Conservation (phyloP, 78 protist species). For the Dictyostelium brefeldianum region DNA sequence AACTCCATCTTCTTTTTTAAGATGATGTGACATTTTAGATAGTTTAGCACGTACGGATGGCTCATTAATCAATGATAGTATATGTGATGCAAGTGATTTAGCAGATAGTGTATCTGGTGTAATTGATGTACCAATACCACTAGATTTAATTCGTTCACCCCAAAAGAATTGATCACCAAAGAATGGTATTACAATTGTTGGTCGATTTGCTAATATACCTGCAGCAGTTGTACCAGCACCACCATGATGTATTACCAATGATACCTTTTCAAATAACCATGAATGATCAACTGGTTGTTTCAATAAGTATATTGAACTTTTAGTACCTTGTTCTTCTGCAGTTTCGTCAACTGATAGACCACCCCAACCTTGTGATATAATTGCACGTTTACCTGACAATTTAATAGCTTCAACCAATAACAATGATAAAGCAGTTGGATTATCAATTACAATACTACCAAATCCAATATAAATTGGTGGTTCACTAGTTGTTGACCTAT, state of each 20-base stretch:
- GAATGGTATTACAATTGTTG: constrained; percentile 86
- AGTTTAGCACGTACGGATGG: not conserved
- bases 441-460: constrained; percentile 75
- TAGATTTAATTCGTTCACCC: constrained; percentile 68
- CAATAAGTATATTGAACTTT: constrained; percentile 1
- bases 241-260: constrained; percentile 89
- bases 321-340: not conserved
- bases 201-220: constrained; percentile 76
- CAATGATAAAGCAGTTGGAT: constrained; percentile 67
- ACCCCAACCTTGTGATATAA: constrained; percentile 81
- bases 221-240: constrained; percentile 93
- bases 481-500: not conserved
- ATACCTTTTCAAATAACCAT: constrained; percentile 82
- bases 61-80: not conserved
- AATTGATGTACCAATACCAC: constrained; percentile 55
- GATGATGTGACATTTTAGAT: not conserved
- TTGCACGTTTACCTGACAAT: constrained; percentile 41
- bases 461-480: constrained; percentile 83
- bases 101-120: constrained; percentile 16
- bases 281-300: constrained; percentile 72
- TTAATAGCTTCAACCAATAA: constrained; percentile 58
- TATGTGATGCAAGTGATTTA: constrained; percentile 6
- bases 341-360: constrained; percentile 17
- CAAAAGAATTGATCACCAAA: constrained; percentile 90
- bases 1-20: constrained; percentile 50